Conservation (phyloP, 768 basidiomycete genomes). For the Xerocomellus intermedius region DNA sequence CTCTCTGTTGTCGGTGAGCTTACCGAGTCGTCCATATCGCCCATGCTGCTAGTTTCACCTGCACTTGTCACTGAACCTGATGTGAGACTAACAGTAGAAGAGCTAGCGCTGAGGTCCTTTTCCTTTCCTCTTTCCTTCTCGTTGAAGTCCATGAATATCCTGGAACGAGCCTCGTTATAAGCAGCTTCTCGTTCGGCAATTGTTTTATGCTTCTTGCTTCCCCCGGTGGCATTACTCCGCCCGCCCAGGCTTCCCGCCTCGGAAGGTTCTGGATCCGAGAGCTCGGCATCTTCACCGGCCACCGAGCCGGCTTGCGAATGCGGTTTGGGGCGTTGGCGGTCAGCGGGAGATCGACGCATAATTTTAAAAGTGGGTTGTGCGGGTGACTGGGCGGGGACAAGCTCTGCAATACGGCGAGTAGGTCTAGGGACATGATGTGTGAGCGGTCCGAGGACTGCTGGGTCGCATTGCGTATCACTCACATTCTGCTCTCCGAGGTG, state of each 20-base stretch:
- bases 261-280: slow-evolving; percentile 77
- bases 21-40: slow-evolving; percentile 64
- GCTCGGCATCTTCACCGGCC: slow-evolving; percentile 70
- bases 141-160: slow-evolving; percentile 84
- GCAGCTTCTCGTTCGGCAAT: slow-evolving; percentile 86
- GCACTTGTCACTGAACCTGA: slow-evolving; percentile 61
- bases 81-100: slow-evolving; percentile 68
- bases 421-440: slow-evolving; percentile 48
- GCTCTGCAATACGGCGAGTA: slow-evolving; percentile 63
- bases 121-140: slow-evolving; percentile 66
- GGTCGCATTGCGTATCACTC: slow-evolving; percentile 30
- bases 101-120: slow-evolving; percentile 73
- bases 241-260: slow-evolving; percentile 77
- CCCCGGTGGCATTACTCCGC: slow-evolving; percentile 60
- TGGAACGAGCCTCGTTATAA: slow-evolving; percentile 82
- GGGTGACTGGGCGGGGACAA: slow-evolving; percentile 71
- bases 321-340: slow-evolving; percentile 54
- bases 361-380: slow-evolving; percentile 83
- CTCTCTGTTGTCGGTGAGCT: slow-evolving; percentile 79
- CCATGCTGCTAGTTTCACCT: slow-evolving; percentile 59
- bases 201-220: slow-evolving; percentile 70
- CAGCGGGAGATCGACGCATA: slow-evolving; percentile 66
- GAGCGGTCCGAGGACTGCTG: slow-evolving; percentile 1
- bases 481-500: slow-evolving; percentile 75
- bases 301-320: slow-evolving; percentile 74